Percentiles rank a stretch among this genome's conserved stretches.
Conservation (phyloP, 306 rosid species). For the Alnus glutinosa region DNA sequence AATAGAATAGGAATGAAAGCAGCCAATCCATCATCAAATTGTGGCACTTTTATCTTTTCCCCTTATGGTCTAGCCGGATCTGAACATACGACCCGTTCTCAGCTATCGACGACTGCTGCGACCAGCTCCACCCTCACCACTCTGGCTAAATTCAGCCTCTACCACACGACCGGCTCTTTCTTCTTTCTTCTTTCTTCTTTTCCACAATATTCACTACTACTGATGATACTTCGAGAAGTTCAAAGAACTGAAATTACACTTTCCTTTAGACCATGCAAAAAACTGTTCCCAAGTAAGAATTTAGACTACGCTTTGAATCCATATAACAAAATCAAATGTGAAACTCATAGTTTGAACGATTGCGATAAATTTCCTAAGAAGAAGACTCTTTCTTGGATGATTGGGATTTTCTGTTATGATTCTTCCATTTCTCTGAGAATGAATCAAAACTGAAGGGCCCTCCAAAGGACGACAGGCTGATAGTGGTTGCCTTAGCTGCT, state of each 20-base stretch:
- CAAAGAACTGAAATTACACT: not conserved
- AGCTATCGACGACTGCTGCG: no score
- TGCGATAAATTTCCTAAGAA: constrained; percentile 57
- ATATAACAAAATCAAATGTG: not conserved
- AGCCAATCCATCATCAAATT: no score
- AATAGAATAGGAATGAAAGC: no score
- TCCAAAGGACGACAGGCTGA: constrained; percentile 92
- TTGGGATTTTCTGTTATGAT: constrained; percentile 66
- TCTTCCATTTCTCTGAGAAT: constrained; percentile 77
- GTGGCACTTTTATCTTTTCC: no score
- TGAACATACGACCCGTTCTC: no score
- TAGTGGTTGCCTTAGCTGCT: constrained; percentile 97
- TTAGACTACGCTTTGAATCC: not conserved
- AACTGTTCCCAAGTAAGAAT: not conserved
- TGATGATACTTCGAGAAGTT: not conserved
- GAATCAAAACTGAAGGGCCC: constrained; percentile 86
- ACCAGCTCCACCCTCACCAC: no score
- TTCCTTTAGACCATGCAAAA: not conserved
- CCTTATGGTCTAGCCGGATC: no score
- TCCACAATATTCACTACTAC: not conserved
- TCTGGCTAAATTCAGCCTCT: no score
- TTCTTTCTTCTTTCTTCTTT: no score
- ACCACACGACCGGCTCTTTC: no score
- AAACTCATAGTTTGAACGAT: not conserved
- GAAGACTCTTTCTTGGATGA: constrained; percentile 73